A percentile compares a stretch with the other conserved stretches of the same genome.
These are phyloP conservation scores for Starmerella riodocensis DNA, from an alignment of 805 yeast species.

Conservation along the genomic window DNA sequence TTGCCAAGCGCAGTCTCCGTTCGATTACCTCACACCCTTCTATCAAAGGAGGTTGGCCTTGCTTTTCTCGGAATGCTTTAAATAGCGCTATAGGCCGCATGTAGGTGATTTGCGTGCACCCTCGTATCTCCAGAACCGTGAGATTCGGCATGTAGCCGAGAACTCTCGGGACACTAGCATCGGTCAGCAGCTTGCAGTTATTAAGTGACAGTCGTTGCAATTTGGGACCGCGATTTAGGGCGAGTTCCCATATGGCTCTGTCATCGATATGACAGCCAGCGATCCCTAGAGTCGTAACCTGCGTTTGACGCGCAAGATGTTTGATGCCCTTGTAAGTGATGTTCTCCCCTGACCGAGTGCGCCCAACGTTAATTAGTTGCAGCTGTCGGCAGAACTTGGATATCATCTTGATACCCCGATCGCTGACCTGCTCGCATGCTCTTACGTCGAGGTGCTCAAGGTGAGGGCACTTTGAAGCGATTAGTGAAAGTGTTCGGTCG, in stretches of 20 bases:
- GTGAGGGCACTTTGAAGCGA: conserved; percentile 44
- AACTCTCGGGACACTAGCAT: conserved; percentile 44
- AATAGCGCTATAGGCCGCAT: conserved; percentile 55
- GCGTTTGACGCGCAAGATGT: conserved; percentile 43
- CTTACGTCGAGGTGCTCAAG: conserved; percentile 60
- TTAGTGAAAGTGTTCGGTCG: conserved; percentile 42
- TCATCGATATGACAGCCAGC: conserved; percentile 83
- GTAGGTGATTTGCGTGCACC: conserved; percentile 42
- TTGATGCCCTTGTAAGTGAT: conserved; percentile 60
- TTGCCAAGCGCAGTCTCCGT: conserved; percentile 45
- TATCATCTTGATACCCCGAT: conserved; percentile 57
- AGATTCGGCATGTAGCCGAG: conserved; percentile 44
- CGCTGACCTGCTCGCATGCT: conserved; percentile 70
- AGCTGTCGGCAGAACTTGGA: conserved; percentile 48
- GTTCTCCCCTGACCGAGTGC: conserved; percentile 52
- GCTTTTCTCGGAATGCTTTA: conserved; percentile 32
- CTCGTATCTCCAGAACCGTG: conserved; percentile 65
- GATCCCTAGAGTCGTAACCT: conserved; percentile 59
- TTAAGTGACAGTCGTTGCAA: conserved; percentile 62
- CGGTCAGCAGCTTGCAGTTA: conserved; percentile 48
- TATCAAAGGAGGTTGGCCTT: conserved; percentile 41
- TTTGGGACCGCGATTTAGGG: conserved; percentile 36
- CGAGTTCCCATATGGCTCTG: conserved; percentile 67
- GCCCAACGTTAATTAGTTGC: conserved; percentile 58
- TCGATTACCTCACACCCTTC: conserved; percentile 70